Conservation (phyloP, 139 green algal species). For the Desmodesmus armatus region DNA sequence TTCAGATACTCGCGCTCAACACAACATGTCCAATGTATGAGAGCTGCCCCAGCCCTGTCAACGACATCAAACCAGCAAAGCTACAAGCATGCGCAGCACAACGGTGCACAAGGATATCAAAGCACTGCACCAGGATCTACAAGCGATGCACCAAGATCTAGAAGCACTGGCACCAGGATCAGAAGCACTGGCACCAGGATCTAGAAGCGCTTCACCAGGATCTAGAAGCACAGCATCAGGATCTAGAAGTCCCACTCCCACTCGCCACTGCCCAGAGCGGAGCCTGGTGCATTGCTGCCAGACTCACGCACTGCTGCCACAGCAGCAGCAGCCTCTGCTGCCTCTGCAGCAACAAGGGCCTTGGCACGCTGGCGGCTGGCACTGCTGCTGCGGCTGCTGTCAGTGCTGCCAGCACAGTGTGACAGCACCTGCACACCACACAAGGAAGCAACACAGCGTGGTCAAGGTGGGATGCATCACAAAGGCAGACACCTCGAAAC, state of each 20-base stretch:
- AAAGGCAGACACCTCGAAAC: not conserved
- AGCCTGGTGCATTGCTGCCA: not conserved
- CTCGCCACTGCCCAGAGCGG: conserved; percentile 1
- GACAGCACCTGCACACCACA: not conserved
- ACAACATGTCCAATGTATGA: too few species aligned
- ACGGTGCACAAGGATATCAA: too few species aligned
- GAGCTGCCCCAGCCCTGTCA: too few species aligned
- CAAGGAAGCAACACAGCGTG: not conserved
- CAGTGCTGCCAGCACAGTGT: not conserved
- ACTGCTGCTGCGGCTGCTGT: not conserved
- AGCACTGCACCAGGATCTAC: too few species aligned
- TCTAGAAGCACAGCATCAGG: not conserved
- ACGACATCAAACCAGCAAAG: not conserved
- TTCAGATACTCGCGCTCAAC: too few species aligned
- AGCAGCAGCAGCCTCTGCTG: conserved; percentile 19
- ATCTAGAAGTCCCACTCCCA: not conserved
- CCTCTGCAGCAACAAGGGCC: conserved; percentile 28
- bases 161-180: not conserved
- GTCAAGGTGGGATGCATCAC: not conserved
- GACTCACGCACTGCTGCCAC: conserved; percentile 16
- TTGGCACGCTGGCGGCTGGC: conserved; percentile 16
- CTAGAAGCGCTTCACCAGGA: not conserved
- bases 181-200: not conserved
- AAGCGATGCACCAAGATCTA: too few species aligned
- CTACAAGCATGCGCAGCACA: too few species aligned